Conservation (phyloP, 2,329 filamentous ascomycete genomes). For the Aspergillus sp. region DNA sequence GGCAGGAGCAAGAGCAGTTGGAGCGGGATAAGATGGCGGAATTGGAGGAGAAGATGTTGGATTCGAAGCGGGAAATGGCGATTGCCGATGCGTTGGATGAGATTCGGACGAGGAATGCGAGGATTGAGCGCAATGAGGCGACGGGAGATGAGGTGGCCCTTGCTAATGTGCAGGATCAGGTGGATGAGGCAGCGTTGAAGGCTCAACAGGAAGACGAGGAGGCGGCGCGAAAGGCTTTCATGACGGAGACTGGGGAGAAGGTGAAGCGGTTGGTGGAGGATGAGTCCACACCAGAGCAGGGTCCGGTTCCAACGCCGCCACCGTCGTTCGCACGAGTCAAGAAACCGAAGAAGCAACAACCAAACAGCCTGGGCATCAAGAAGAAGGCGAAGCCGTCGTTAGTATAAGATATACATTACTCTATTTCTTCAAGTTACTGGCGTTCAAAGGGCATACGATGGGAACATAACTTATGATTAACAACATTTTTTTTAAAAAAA, state of each 20-base stretch:
- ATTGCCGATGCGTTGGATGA: constrained; percentile 95
- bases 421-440: background rate
- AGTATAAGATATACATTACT: constrained; percentile 19
- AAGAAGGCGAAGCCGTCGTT: constrained; percentile 71
- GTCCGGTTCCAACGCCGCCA: constrained; percentile 46
- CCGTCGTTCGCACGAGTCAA: constrained; percentile 69
- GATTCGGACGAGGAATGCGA: constrained; percentile 86
- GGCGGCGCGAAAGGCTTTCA: constrained; percentile 75
- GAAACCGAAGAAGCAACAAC: constrained; percentile 85
- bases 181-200: constrained; percentile 59
- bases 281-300: constrained; percentile 35
- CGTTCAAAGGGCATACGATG: constrained; percentile 8
- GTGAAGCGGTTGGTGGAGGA: constrained; percentile 56
- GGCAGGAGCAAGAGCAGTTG: constrained; percentile 60
- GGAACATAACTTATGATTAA: background rate
- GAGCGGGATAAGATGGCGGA: constrained; percentile 94
- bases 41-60: constrained; percentile 86
- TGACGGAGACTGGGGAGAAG: constrained; percentile 57
- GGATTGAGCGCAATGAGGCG: constrained; percentile 73
- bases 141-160: constrained; percentile 58
- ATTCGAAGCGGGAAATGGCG: constrained; percentile 93
- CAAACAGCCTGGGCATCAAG: constrained; percentile 78
- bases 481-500: background rate
- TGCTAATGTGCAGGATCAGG: constrained; percentile 58
- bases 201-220: constrained; percentile 83